These are phyloP conservation scores for Knufia fluminis DNA, from an alignment of 2,329 filamentous ascomycete species.

Conservation along the genomic window DNA sequence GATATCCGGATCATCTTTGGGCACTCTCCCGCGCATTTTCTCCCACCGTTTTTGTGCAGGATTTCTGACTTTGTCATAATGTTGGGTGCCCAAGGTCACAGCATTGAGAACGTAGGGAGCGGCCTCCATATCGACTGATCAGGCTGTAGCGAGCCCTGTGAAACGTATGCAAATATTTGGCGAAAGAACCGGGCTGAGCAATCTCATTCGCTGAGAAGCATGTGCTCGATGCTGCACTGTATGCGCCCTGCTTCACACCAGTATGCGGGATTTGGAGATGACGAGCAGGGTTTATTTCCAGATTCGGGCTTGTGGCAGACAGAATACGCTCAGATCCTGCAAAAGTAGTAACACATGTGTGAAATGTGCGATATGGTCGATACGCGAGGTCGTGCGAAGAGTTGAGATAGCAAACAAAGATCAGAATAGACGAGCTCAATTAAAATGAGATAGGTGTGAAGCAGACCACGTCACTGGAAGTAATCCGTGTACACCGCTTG, in stretches of 20 bases:
- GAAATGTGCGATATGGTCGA: background rate
- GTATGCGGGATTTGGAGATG: background rate
- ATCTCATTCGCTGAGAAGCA: slow-evolving; percentile 1
- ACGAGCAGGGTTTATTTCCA: background rate
- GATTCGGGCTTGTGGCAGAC: background rate
- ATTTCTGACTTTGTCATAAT: slow-evolving; percentile 20
- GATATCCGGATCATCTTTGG: slow-evolving; percentile 15
- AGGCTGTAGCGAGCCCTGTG: background rate
- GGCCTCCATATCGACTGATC: slow-evolving; percentile 10
- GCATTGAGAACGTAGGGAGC: slow-evolving; percentile 17
- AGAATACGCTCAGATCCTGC: background rate
- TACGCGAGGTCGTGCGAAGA: background rate
- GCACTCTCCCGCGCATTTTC: slow-evolving; percentile 15
- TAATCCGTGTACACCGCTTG: background rate
- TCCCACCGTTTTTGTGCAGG: slow-evolving; percentile 17
- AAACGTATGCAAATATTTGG: background rate
- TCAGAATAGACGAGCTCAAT: background rate
- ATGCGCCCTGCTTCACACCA: slow-evolving; percentile 5
- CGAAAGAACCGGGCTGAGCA: background rate
- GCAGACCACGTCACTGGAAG: background rate
- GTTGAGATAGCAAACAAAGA: background rate
- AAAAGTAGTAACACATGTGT: background rate
- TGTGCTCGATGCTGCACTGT: background rate
- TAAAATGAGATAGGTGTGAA: background rate
- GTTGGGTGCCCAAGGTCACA: slow-evolving; percentile 16